Evolutionary conservation across 2,329 filamentous ascomycete genomes (phyloP).

Genomic region (Aspergillus aculeatus): DNA sequence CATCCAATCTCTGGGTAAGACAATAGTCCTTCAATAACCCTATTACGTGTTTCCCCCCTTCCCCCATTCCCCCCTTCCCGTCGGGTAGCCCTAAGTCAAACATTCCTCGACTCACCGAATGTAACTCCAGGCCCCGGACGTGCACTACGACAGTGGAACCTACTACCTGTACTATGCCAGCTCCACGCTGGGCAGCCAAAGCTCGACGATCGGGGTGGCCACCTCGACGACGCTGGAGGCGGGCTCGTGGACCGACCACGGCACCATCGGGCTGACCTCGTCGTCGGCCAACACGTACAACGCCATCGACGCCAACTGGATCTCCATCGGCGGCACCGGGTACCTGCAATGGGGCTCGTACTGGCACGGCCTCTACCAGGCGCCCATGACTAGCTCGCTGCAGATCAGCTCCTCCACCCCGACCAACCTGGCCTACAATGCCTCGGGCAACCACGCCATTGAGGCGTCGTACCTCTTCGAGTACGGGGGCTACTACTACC

Average conservation of each 20-base stretch:
- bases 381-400: slow-evolving; percentile 44
- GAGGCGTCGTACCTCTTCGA: slow-evolving; percentile 60
- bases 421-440: slow-evolving; percentile 55
- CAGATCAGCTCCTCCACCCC: slow-evolving; percentile 34
- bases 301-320: slow-evolving; percentile 60
- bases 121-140: slow-evolving; percentile 59
- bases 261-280: slow-evolving; percentile 38
- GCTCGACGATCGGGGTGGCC: slow-evolving; percentile 61
- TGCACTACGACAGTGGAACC: slow-evolving; percentile 53
- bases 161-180: slow-evolving; percentile 68
- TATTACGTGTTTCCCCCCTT: too few species aligned
- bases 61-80: too few species aligned
- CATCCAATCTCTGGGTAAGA: slow-evolving; percentile 50
- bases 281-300: slow-evolving; percentile 50
- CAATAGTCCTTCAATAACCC: slow-evolving; percentile 4
- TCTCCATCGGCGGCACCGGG: slow-evolving; percentile 43
- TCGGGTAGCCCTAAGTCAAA: neutral
- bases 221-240: slow-evolving; percentile 46
- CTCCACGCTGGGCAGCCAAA: slow-evolving; percentile 59
- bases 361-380: slow-evolving; percentile 65
- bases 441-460: slow-evolving; percentile 52
- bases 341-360: slow-evolving; percentile 67
- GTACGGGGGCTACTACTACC: slow-evolving; percentile 59
- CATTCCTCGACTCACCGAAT: neutral
- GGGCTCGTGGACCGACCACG: slow-evolving; percentile 39